Conservation (phyloP, 1,284 basidiomycete genomes). For the Austropuccinia psidii region DNA sequence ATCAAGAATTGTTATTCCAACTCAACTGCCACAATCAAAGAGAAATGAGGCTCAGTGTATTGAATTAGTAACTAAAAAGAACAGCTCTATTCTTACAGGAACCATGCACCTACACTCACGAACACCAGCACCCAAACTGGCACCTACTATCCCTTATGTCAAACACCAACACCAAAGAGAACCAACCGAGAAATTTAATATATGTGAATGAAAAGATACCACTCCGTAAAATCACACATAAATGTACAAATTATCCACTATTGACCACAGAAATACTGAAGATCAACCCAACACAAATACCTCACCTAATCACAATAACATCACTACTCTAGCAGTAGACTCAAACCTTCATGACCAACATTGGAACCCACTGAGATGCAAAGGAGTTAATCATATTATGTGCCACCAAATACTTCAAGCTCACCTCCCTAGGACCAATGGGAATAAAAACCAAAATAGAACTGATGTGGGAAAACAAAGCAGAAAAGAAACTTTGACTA, state of each 20-base stretch:
- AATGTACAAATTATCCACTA: too few species aligned
- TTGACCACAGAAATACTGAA: too few species aligned
- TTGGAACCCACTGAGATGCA: neutral
- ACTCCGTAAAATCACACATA: too few species aligned
- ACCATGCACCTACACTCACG: neutral
- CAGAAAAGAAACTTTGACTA: neutral
- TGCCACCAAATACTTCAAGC: neutral
- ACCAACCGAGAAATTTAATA: neutral
- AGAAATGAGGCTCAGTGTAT: neutral
- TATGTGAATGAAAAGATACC: neutral
- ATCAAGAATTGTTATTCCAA: too few species aligned
- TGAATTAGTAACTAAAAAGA: neutral
- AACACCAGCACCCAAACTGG: neutral
- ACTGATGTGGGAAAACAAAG: neutral
- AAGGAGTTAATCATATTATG: neutral
- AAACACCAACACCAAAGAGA: neutral
- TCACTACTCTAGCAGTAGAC: neutral
- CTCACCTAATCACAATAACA: neutral
- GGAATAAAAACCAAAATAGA: neutral
- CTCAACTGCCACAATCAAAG: slow-evolving; percentile 18
- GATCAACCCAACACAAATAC: too few species aligned
- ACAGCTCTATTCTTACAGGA: neutral
- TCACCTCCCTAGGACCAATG: neutral
- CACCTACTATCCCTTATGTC: neutral
- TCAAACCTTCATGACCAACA: slow-evolving; percentile 4